These are phyloP conservation scores for Termitomyces sp. DNA, from an alignment of 768 basidiomycete species.

Conservation along the genomic window DNA sequence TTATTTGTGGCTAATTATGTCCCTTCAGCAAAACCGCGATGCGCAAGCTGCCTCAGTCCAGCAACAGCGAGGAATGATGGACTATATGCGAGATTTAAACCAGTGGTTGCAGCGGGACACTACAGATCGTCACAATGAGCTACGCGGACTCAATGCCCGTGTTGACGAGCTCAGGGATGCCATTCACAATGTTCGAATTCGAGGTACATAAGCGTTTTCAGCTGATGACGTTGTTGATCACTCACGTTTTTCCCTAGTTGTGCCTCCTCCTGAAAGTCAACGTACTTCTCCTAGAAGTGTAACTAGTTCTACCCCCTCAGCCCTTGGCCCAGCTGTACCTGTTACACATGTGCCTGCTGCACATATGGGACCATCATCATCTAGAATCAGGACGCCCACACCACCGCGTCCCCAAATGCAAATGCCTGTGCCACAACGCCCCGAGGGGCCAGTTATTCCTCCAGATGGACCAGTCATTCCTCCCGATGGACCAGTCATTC, in stretches of 20 bases:
- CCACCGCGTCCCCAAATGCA: background rate
- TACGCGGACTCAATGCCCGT: slow-evolving; percentile 59
- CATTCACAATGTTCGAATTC: slow-evolving; percentile 28
- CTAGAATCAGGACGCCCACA: slow-evolving; percentile 3
- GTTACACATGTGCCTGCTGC: background rate
- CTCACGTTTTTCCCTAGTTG: slow-evolving; percentile 4
- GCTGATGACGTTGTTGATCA: background rate
- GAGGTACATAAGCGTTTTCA: slow-evolving; percentile 25
- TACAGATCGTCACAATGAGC: slow-evolving; percentile 68
- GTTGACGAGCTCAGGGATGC: slow-evolving; percentile 44
- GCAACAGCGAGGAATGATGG: slow-evolving; percentile 75
- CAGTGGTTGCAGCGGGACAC: slow-evolving; percentile 79
- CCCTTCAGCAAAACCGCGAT: slow-evolving; percentile 63
- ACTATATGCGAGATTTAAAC: slow-evolving; percentile 73
- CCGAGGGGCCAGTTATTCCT: slow-evolving; percentile 8
- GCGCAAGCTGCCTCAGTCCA: slow-evolving; percentile 72
- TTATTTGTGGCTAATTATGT: background rate
- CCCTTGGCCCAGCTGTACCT: background rate
- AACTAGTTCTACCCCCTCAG: background rate
- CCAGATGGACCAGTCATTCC: slow-evolving; percentile 11
- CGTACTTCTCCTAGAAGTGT: slow-evolving; percentile 6
- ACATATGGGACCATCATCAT: background rate
- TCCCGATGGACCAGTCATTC: slow-evolving; percentile 5
- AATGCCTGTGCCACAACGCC: slow-evolving; percentile 10
- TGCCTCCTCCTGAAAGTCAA: slow-evolving; percentile 10